phyloP scores from a whole-genome alignment of 2,329 filamentous ascomycete species.

The Aspergillus texensis region DNA sequence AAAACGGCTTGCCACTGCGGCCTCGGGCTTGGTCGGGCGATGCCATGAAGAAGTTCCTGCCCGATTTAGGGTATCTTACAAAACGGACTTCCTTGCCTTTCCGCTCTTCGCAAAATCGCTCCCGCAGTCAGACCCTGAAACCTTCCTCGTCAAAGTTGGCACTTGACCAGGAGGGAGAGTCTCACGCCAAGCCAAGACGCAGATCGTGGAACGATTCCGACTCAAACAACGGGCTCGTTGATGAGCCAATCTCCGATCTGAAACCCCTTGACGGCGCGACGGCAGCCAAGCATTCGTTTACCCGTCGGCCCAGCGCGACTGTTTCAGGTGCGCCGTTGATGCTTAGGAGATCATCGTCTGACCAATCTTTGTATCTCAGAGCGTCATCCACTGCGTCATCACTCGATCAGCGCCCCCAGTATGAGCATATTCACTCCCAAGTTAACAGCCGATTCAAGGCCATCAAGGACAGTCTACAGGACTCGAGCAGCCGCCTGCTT shows the following conservation, averaged over 20 bases:
- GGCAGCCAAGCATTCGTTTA: slow-evolving; percentile 37
- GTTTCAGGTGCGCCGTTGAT: slow-evolving; percentile 29
- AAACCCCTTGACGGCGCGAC: slow-evolving; percentile 29
- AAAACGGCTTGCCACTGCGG: slow-evolving; percentile 34
- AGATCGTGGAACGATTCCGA: slow-evolving; percentile 19
- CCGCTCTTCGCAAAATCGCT: slow-evolving; percentile 27
- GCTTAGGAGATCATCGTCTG: slow-evolving; percentile 68
- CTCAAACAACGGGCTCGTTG: slow-evolving; percentile 25
- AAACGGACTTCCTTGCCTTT: slow-evolving; percentile 36
- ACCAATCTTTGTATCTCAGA: slow-evolving; percentile 74
- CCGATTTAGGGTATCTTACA: slow-evolving; percentile 35
- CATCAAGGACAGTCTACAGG: slow-evolving; percentile 82
- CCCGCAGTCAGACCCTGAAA: slow-evolving; percentile 33
- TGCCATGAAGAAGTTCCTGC: slow-evolving; percentile 38
- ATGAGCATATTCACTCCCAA: slow-evolving; percentile 78
- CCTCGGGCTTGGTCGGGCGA: slow-evolving; percentile 43
- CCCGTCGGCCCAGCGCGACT: slow-evolving; percentile 29
- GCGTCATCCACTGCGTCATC: slow-evolving; percentile 78
- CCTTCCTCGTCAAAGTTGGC: slow-evolving; percentile 18
- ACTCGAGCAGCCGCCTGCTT: slow-evolving; percentile 71
- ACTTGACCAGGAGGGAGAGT: slow-evolving; percentile 19
- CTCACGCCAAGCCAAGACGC: slow-evolving; percentile 13
- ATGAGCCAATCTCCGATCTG: slow-evolving; percentile 39
- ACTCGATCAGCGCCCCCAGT: slow-evolving; percentile 79
- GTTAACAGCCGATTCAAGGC: slow-evolving; percentile 89